phyloP scores from a whole-genome alignment of 108 stramenopile species.

The Mayamaea pseudoterrestris region DNA sequence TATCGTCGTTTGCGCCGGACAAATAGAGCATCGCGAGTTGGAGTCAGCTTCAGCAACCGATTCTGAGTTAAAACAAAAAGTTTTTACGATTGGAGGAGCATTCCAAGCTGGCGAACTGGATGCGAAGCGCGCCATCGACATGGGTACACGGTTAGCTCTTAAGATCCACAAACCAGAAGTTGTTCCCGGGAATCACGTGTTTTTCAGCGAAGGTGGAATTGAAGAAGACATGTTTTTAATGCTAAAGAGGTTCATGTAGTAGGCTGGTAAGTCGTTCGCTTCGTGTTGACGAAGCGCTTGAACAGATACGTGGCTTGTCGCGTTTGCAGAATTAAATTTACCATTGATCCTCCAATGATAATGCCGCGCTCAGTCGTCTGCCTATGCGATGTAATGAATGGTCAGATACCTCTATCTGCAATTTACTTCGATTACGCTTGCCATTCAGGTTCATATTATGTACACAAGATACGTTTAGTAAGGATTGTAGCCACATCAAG shows the following conservation, averaged over 20 bases:
- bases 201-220: constrained; percentile 17
- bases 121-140: constrained; percentile 97
- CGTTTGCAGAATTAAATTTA: no score
- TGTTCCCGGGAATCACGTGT: constrained; percentile 59
- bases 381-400: no score
- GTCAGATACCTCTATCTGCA: no score
- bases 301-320: no score
- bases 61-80: constrained; percentile 31
- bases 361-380: no score
- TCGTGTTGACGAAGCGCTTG: no score
- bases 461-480: no score
- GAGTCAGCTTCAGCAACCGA: constrained; percentile 17
- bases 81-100: constrained; percentile 90
- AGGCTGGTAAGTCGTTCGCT: no score
- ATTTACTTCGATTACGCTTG: no score
- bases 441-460: no score
- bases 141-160: constrained; percentile 90
- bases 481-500: no score
- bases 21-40: constrained; percentile 40
- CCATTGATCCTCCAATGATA: no score
- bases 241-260: constrained; percentile 1
- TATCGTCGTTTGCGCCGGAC: constrained; percentile 93
- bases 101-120: constrained; percentile 90
- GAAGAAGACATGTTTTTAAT: constrained; percentile 4
- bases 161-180: constrained; percentile 49